Evolutionary conservation across 2,329 filamentous ascomycete genomes (phyloP).

Genomic region (Hymenotorrendiella dingleyae): DNA sequence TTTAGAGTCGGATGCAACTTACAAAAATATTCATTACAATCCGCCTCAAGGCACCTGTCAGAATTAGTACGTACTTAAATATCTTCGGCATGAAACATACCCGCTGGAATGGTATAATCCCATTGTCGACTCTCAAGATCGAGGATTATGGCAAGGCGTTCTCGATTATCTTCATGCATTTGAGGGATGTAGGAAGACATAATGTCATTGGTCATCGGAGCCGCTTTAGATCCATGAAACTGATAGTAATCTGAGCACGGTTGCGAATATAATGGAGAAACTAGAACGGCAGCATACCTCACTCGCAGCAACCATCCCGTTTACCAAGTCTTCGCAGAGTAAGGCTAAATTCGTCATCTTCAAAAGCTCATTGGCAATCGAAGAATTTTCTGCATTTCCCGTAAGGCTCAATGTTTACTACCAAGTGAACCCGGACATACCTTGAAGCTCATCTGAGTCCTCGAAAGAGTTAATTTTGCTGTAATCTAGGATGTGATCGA

Average conservation of each 20-base stretch:
- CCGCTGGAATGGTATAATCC: constrained; percentile 47
- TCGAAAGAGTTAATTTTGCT: constrained; percentile 15
- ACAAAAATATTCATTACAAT: constrained; percentile 55
- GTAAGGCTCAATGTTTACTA: not conserved
- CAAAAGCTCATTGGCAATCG: constrained; percentile 25
- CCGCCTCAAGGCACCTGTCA: constrained; percentile 35
- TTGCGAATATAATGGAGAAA: no score
- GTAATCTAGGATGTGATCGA: constrained; percentile 41
- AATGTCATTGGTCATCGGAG: constrained; percentile 1
- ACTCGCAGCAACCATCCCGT: constrained; percentile 27
- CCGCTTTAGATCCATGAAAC: no score
- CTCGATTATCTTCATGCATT: constrained; percentile 21
- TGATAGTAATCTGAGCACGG: no score
- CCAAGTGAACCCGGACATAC: not conserved
- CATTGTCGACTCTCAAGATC: constrained; percentile 37
- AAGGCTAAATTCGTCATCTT: constrained; percentile 24
- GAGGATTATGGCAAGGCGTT: constrained; percentile 44
- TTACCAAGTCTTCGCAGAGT: constrained; percentile 26
- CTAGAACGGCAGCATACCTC: constrained; percentile 18
- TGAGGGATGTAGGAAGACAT: not conserved
- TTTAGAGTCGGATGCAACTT: no score
- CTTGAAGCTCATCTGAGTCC: not conserved
- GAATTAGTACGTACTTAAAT: not conserved
- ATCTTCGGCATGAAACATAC: constrained; percentile 31
- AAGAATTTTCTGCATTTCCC: constrained; percentile 3